phyloP scores from a whole-genome alignment of 2,329 filamentous ascomycete species.

The Paraphoma chrysanthemicola region DNA sequence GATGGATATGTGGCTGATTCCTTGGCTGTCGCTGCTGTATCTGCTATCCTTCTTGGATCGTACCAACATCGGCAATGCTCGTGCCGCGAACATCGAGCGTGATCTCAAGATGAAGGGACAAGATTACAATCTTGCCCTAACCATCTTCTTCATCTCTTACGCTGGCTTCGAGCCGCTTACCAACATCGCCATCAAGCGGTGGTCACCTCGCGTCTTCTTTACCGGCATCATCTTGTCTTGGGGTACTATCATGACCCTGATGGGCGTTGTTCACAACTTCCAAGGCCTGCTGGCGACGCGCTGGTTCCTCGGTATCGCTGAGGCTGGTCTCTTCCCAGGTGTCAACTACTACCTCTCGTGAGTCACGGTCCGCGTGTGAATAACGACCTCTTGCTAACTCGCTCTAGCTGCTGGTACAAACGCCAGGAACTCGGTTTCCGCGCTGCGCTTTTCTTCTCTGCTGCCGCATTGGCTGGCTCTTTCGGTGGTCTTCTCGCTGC shows the following conservation, averaged over 20 bases:
- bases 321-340: slow-evolving; percentile 48
- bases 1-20: slow-evolving; percentile 51
- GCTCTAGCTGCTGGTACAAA: slow-evolving; percentile 58
- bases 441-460: slow-evolving; percentile 66
- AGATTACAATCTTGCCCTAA: slow-evolving; percentile 69
- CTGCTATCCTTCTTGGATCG: slow-evolving; percentile 50
- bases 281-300: slow-evolving; percentile 44
- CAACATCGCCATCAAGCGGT: slow-evolving; percentile 68
- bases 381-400: slow-evolving; percentile 8
- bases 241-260: slow-evolving; percentile 59
- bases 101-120: slow-evolving; percentile 56
- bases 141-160: slow-evolving; percentile 68
- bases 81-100: slow-evolving; percentile 42
- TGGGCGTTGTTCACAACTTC: slow-evolving; percentile 54
- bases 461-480: slow-evolving; percentile 64
- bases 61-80: slow-evolving; percentile 55
- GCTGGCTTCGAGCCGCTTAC: slow-evolving; percentile 61
- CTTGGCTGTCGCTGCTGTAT: slow-evolving; percentile 51
- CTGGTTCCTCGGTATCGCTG: slow-evolving; percentile 48
- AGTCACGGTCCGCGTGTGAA: slow-evolving; percentile 8
- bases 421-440: slow-evolving; percentile 61
- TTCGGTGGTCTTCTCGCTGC: slow-evolving; percentile 67
- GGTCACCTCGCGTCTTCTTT: slow-evolving; percentile 57
- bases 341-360: slow-evolving; percentile 65
- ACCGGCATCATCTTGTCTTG: slow-evolving; percentile 57